Evolutionary conservation across 768 basidiomycete species (phyloP), one percentile per base, ranked within the genome.

Genomic region (Tricholoma matsutake): DNA sequence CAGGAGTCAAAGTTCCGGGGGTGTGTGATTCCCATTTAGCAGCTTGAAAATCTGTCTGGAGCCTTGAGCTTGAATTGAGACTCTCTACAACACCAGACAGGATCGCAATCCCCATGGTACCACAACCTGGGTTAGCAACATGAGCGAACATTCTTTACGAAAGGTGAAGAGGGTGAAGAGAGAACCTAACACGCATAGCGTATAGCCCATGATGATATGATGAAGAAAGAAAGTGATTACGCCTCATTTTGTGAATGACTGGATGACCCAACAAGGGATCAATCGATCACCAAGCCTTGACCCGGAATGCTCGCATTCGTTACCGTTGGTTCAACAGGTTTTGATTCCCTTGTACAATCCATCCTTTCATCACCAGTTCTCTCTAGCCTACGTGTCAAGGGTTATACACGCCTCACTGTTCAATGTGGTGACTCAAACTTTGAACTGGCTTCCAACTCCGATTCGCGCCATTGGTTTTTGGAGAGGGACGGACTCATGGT

Each of bases 41-140:
- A 8, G 54, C 56, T 32, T 54, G 56, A 57, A 60, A 61, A 18
- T 63, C 65, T 25, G 67, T 68, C 29, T 62, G 59, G 35, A 65
- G 63, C 59, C 69, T 72, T 4, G 73, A 67, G 31, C 67, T 68
- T 47, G 67, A 73, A 73, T 94, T 83, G 45, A 98, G 85, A 69
- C 92, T 92, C 63, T 88, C 84, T 55, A 97, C 79, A 43, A 98
- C 91, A 49, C 97, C 97, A 22, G 96, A 96, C 54, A 95, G 84
- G 72, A 99, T 83, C 61, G 97, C 95, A 67, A 98, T 77, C 60
- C 97, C 97, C 97, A 99, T 98, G 10, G 96, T 98, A 60, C 97
- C 97, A 74, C 97, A 98, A 81, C 96, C 97, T 89, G 68, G 60
- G 62, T 59, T 25, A 59, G 57, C 67, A 58, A 63, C 64, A 64